Conservation (phyloP, 768 basidiomycete genomes). For the Kwoniella bestiolae region DNA sequence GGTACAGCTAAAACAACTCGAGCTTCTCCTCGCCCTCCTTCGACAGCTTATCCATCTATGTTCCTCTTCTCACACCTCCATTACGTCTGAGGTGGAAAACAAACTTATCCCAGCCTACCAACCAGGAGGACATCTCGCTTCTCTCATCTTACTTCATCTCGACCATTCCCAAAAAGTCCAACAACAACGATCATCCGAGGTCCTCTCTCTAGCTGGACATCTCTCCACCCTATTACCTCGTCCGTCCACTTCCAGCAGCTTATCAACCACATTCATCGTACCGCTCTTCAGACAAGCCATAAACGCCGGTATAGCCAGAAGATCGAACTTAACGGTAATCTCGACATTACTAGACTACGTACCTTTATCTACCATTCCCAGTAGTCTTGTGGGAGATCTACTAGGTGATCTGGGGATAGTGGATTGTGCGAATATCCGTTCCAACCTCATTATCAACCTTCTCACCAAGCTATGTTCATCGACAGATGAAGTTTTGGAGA, state of each 20-base stretch:
- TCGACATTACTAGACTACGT: slow-evolving; percentile 25
- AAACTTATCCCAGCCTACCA: slow-evolving; percentile 24
- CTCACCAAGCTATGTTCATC: slow-evolving; percentile 2
- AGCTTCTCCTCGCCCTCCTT: slow-evolving; percentile 23
- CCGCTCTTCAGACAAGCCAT: slow-evolving; percentile 34
- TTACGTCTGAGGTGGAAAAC: slow-evolving; percentile 7
- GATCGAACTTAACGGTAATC: slow-evolving; percentile 24
- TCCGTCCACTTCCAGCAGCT: slow-evolving; percentile 1
- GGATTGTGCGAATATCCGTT: slow-evolving; percentile 26
- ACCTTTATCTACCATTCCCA: slow-evolving; percentile 20
- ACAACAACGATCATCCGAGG: slow-evolving; percentile 32
- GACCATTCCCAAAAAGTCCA: slow-evolving; percentile 29
- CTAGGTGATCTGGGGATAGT: slow-evolving; percentile 24
- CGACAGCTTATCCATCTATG: slow-evolving; percentile 24
- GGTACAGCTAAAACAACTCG: slow-evolving; percentile 31
- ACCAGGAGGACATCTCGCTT: slow-evolving; percentile 21
- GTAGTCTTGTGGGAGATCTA: slow-evolving; percentile 16
- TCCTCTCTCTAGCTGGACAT: slow-evolving; percentile 16
- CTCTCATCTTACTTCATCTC: slow-evolving; percentile 26
- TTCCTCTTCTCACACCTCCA: background rate
- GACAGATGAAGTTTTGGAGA: slow-evolving; percentile 7
- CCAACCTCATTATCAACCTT: slow-evolving; percentile 30
- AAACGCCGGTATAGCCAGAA: slow-evolving; percentile 14
- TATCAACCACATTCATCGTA: slow-evolving; percentile 23
- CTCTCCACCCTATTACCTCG: slow-evolving; percentile 13